Conservation (phyloP, 2,329 filamentous ascomycete species). For the Xylariaceae sp. region DNA sequence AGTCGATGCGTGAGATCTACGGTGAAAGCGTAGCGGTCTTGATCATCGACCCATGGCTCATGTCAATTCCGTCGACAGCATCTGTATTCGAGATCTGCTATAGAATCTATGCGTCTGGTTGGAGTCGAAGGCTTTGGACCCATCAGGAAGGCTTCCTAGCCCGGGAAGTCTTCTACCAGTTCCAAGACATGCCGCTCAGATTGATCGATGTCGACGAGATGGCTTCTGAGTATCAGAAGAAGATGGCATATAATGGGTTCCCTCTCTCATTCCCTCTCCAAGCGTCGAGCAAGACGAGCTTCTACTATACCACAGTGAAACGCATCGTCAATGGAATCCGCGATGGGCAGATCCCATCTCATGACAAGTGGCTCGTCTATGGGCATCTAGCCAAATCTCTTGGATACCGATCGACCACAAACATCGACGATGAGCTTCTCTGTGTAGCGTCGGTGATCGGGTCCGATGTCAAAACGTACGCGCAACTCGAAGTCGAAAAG, state of each 20-base stretch:
- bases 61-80: slow-evolving; percentile 1
- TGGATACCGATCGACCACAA: slow-evolving; percentile 1
- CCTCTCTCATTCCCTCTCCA: not conserved
- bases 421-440: slow-evolving; percentile 2
- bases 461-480: slow-evolving; percentile 1
- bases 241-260: slow-evolving; percentile 1
- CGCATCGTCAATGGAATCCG: slow-evolving; percentile 1
- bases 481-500: not conserved
- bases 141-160: slow-evolving; percentile 1
- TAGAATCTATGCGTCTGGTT: not conserved
- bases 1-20: slow-evolving; percentile 4
- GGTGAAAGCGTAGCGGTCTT: slow-evolving; percentile 1
- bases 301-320: slow-evolving; percentile 2
- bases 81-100: slow-evolving; percentile 4
- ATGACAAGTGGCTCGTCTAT: slow-evolving; percentile 2
- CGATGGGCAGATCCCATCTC: not conserved
- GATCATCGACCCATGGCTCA: slow-evolving; percentile 2
- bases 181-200: slow-evolving; percentile 1
- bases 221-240: slow-evolving; percentile 1
- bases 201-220: not conserved
- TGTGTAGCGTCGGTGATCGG: slow-evolving; percentile 1
- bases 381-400: slow-evolving; percentile 1
- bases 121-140: not conserved
- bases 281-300: slow-evolving; percentile 2
- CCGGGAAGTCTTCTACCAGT: slow-evolving; percentile 1